phyloP scores from a whole-genome alignment of 2,329 filamentous ascomycete species.

The Ceratocystis cubensis region DNA sequence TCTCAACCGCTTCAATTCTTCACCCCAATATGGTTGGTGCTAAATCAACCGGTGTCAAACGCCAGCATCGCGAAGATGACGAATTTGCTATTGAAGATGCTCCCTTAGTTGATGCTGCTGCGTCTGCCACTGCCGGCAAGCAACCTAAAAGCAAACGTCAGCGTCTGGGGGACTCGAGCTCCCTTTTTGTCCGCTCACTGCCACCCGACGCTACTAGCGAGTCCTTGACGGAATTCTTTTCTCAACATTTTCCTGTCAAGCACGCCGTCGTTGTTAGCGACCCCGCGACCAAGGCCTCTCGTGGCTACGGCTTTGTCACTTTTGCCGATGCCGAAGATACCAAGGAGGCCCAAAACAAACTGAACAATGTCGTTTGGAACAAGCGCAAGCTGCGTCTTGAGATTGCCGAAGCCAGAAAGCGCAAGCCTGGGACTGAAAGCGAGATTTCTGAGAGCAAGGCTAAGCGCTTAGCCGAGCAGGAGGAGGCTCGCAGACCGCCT shows the following conservation, averaged over 20 bases:
- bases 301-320: slow-evolving; percentile 93
- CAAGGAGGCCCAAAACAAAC: slow-evolving; percentile 61
- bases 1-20: not conserved
- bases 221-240: slow-evolving; percentile 76
- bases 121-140: slow-evolving; percentile 21
- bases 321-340: slow-evolving; percentile 92
- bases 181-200: slow-evolving; percentile 84
- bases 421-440: slow-evolving; percentile 35
- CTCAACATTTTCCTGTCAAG: slow-evolving; percentile 85
- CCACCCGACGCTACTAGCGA: slow-evolving; percentile 69
- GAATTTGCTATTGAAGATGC: slow-evolving; percentile 29
- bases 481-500: slow-evolving; percentile 48
- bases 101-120: slow-evolving; percentile 26
- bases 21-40: slow-evolving; percentile 25
- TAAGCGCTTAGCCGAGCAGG: slow-evolving; percentile 43
- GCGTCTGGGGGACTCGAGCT: slow-evolving; percentile 48
- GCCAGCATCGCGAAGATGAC: slow-evolving; percentile 25
- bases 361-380: slow-evolving; percentile 65
- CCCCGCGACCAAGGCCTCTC: slow-evolving; percentile 70
- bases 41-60: slow-evolving; percentile 29
- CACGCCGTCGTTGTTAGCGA: slow-evolving; percentile 90
- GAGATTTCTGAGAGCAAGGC: slow-evolving; percentile 35
- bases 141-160: slow-evolving; percentile 39
- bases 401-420: slow-evolving; percentile 71
- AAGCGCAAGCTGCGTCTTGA: slow-evolving; percentile 78